Percentiles rank a stretch among this genome's conserved stretches.
These are phyloP conservation scores for Fusarium sp. DNA, from an alignment of 2,329 filamentous ascomycete genomes.

Conservation along the genomic window DNA sequence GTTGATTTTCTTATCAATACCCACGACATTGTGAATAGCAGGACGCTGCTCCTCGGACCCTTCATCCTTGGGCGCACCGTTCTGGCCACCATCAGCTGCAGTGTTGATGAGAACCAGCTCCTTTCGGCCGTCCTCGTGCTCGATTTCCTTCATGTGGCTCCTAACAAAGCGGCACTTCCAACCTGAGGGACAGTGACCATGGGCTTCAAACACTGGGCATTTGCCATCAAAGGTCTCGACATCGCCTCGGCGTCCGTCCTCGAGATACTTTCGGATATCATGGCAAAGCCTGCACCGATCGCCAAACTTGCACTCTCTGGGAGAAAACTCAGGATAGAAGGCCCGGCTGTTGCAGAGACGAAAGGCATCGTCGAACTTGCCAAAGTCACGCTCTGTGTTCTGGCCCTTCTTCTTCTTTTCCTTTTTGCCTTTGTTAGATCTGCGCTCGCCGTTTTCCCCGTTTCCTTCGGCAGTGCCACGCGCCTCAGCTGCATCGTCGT, in stretches of 20 bases:
- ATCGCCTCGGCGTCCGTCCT: constrained; percentile 83
- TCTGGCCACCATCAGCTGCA: constrained; percentile 44
- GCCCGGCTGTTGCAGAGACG: constrained; percentile 82
- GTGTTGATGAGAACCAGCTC: constrained; percentile 77
- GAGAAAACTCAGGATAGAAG: constrained; percentile 83
- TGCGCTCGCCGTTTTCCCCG: constrained; percentile 69
- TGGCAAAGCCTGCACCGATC: constrained; percentile 86
- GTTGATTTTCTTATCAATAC: constrained; percentile 76
- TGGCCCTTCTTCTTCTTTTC: constrained; percentile 70
- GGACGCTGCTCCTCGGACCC: constrained; percentile 66
- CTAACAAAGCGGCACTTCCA: constrained; percentile 95
- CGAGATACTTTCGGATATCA: constrained; percentile 86
- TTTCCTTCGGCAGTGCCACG: constrained; percentile 54
- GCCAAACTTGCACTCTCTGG: constrained; percentile 80
- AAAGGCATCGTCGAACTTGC: constrained; percentile 80
- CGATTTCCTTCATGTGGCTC: constrained; percentile 86
- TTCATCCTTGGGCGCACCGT: constrained; percentile 52
- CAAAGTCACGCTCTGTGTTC: constrained; percentile 86
- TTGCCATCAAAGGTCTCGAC: constrained; percentile 79
- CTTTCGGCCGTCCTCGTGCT: constrained; percentile 81
- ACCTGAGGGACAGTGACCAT: constrained; percentile 82
- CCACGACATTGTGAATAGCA: constrained; percentile 81
- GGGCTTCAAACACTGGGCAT: constrained; percentile 84
- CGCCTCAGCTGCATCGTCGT: constrained; percentile 65
- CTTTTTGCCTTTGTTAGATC: constrained; percentile 55